These are phyloP conservation scores for Marasmius sp. DNA, from an alignment of 1,284 basidiomycete species.

Conservation along the genomic window DNA sequence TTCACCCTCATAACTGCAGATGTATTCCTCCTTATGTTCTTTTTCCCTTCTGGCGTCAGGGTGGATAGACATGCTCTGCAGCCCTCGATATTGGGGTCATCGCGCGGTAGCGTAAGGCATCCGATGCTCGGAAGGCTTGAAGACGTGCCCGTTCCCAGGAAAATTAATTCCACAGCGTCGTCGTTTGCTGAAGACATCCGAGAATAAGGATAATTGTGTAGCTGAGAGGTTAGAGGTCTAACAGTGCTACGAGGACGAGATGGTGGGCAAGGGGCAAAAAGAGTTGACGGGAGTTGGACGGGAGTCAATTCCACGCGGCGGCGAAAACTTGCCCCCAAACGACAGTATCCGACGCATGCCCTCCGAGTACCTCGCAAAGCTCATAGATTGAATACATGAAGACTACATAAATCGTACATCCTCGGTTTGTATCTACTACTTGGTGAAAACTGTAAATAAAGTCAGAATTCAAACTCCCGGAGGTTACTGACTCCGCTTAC, in stretches of 20 bases:
- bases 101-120: slow-evolving; percentile 61
- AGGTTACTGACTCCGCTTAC: slow-evolving; percentile 46
- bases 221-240: too few relatives aligned
- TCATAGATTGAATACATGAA: too few relatives aligned
- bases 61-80: slow-evolving; percentile 73
- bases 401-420: too few relatives aligned
- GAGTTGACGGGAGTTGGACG: too few relatives aligned
- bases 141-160: slow-evolving; percentile 77
- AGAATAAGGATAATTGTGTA: not conserved
- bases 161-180: slow-evolving; percentile 55
- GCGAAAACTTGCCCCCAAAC: too few relatives aligned
- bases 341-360: too few relatives aligned
- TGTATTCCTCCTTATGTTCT: slow-evolving; percentile 77
- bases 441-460: slow-evolving; percentile 33
- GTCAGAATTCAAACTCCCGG: not conserved
- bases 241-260: too few relatives aligned
- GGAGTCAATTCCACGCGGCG: too few relatives aligned
- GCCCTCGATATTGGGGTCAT: slow-evolving; percentile 27
- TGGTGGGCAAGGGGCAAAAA: too few relatives aligned
- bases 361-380: too few relatives aligned
- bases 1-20: slow-evolving; percentile 60
- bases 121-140: slow-evolving; percentile 63
- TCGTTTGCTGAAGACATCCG: slow-evolving; percentile 8
- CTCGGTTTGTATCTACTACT: slow-evolving; percentile 18
- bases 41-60: slow-evolving; percentile 62